phyloP scores from a whole-genome alignment of 129 eudicot genomes.

The Gnaphalium uliginosum region DNA sequence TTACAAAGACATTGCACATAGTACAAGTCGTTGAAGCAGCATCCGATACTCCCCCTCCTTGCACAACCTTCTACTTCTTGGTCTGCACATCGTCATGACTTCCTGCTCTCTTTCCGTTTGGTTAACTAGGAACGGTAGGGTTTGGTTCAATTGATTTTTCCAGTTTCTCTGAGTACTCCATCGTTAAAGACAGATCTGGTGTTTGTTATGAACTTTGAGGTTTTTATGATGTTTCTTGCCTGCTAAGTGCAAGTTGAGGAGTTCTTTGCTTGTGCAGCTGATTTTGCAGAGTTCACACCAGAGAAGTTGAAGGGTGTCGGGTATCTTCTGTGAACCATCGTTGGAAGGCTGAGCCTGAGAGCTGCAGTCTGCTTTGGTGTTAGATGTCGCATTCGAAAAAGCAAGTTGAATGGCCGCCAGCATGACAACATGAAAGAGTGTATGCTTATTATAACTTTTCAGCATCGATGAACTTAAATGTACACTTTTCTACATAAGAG shows the following conservation, averaged over 20 bases:
- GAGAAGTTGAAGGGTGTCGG: constrained; percentile 13
- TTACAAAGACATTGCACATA: constrained; percentile 55
- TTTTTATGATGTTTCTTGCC: constrained; percentile 48
- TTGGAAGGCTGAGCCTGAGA: background rate
- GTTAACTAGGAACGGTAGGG: constrained; percentile 4
- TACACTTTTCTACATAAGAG: too few species aligned
- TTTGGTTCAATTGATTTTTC: constrained; percentile 16
- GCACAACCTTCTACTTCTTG: constrained; percentile 40
- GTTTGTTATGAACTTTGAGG: constrained; percentile 16
- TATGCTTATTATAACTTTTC: background rate
- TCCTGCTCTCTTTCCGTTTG: constrained; percentile 16
- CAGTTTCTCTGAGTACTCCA: constrained; percentile 24
- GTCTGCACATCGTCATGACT: constrained; percentile 37
- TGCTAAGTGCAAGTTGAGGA: constrained; percentile 20
- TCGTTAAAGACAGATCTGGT: background rate
- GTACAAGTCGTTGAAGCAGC: constrained; percentile 32
- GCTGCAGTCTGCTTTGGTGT: constrained; percentile 11
- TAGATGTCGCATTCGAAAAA: background rate
- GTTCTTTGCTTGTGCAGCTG: constrained; percentile 30
- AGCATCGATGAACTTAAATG: background rate
- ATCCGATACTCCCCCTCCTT: constrained; percentile 30
- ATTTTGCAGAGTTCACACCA: constrained; percentile 42
- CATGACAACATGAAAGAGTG: constrained; percentile 6
- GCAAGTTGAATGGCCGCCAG: constrained; percentile 15
- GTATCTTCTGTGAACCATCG: constrained; percentile 6